These are phyloP conservation scores for Oropetium thomaeum DNA, from an alignment of 176 grass and related monocot genomes.

Conservation along the genomic window DNA sequence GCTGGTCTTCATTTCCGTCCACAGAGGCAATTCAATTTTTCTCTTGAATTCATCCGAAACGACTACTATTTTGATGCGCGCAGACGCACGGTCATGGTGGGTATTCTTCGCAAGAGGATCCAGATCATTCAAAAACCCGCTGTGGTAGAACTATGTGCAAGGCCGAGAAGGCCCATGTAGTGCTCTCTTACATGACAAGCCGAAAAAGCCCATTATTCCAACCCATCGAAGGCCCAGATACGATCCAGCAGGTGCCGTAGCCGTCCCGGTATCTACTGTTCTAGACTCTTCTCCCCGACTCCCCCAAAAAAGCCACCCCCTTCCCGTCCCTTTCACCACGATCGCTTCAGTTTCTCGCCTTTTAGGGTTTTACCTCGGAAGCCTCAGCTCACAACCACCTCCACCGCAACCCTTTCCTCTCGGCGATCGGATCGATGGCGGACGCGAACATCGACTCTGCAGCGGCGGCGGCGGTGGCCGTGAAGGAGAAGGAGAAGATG, in stretches of 20 bases:
- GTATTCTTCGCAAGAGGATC: too few relatives aligned
- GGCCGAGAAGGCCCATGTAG: background rate
- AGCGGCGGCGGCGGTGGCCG: background rate
- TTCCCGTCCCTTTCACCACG: background rate
- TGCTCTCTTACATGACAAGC: background rate
- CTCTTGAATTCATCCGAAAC: too few relatives aligned
- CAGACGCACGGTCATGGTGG: too few relatives aligned
- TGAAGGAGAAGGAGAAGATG: background rate
- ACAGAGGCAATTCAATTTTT: background rate
- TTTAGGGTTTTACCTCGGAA: slow-evolving; percentile 11
- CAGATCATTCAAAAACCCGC: too few relatives aligned
- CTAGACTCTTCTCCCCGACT: background rate
- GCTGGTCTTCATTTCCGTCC: background rate
- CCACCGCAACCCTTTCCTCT: too few relatives aligned
- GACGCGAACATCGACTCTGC: background rate
- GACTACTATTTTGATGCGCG: too few relatives aligned
- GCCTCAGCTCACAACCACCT: background rate
- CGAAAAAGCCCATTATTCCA: background rate
- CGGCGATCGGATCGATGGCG: slow-evolving; percentile 24
- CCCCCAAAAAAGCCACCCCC: background rate
- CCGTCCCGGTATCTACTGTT: background rate
- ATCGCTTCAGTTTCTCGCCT: background rate
- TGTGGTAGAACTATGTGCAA: too few relatives aligned
- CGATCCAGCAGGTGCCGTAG: background rate
- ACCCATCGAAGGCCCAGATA: background rate